Percentiles rank a stretch among this genome's conserved stretches.
Conservation (phyloP, 2,329 filamentous ascomycete genomes). For the Xylaria arbuscula region DNA sequence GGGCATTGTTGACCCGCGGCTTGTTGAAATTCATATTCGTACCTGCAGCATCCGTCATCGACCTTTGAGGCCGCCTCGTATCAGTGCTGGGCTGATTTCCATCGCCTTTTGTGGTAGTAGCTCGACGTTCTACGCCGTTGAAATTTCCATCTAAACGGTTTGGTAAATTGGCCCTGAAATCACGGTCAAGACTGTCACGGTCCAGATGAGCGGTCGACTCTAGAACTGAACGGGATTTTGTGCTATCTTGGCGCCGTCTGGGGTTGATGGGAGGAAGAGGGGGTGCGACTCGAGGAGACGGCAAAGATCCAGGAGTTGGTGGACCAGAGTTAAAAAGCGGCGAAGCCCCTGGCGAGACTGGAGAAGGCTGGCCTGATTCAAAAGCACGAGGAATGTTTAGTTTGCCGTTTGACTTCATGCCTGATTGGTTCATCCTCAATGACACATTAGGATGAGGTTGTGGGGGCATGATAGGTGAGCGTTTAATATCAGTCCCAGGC, state of each 20-base stretch:
- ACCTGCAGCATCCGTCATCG: conserved; percentile 53
- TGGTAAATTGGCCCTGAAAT: conserved; percentile 49
- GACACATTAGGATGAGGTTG: conserved; percentile 52
- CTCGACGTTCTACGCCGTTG: conserved; percentile 36
- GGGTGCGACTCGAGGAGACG: conserved; percentile 56
- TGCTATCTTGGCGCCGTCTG: conserved; percentile 57
- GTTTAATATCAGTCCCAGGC: conserved; percentile 60
- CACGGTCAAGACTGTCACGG: conserved; percentile 48
- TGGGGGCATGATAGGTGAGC: conserved; percentile 61
- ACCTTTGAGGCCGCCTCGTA: conserved; percentile 57
- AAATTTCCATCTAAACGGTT: conserved; percentile 38
- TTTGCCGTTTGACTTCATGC: conserved; percentile 49
- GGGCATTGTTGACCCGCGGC: conserved; percentile 44
- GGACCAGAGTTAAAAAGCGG: conserved; percentile 51
- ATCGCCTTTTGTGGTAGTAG: conserved; percentile 51
- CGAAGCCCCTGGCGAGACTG: conserved; percentile 57
- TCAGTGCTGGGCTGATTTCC: conserved; percentile 55
- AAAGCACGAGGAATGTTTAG: conserved; percentile 52
- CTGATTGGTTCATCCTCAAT: conserved; percentile 40
- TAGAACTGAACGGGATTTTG: conserved; percentile 55
- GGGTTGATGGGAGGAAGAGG: conserved; percentile 71
- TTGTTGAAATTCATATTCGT: conserved; percentile 37
- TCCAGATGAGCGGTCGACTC: conserved; percentile 52
- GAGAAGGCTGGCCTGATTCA: conserved; percentile 57
- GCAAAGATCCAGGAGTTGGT: conserved; percentile 50